Evolutionary conservation across 192 early-diverging fungal genomes (phyloP).

Genomic region (Backusella tuberculispora): DNA sequence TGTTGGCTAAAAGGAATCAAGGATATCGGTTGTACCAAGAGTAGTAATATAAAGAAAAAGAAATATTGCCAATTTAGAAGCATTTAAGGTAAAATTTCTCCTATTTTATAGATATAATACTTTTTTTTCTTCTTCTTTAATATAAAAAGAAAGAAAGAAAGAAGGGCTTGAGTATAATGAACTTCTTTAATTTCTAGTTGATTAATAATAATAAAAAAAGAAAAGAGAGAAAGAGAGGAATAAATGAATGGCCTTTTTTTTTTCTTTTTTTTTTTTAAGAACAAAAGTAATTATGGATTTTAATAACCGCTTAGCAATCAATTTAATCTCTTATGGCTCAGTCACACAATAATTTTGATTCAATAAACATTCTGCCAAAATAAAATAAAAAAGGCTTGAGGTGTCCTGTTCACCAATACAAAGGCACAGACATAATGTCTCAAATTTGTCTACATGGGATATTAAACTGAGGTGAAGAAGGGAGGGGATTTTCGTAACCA

Average conservation of each 20-base stretch:
- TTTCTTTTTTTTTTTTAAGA: neutral
- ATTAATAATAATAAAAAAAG: neutral
- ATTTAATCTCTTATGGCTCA: no score
- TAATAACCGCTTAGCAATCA: neutral
- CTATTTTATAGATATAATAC: neutral
- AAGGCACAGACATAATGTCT: no score
- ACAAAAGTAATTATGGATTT: conserved; percentile 4
- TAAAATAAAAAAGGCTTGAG: no score
- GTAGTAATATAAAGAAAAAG: neutral
- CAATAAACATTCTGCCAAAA: no score
- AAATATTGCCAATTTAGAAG: conserved; percentile 1
- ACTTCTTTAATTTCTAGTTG: neutral
- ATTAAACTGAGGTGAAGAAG: no score
- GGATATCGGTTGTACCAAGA: neutral
- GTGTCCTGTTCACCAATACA: no score
- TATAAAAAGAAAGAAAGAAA: neutral
- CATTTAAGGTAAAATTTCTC: neutral
- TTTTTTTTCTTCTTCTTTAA: no score
- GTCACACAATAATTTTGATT: no score
- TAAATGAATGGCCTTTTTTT: neutral
- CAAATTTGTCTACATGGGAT: no score
- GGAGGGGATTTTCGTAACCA: no score
- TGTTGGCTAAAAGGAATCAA: neutral
- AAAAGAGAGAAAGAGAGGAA: neutral
- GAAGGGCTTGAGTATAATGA: neutral